These are phyloP conservation scores for Tillandsia fasciculata DNA, from an alignment of 176 grass and related monocot species.

Conservation along the genomic window DNA sequence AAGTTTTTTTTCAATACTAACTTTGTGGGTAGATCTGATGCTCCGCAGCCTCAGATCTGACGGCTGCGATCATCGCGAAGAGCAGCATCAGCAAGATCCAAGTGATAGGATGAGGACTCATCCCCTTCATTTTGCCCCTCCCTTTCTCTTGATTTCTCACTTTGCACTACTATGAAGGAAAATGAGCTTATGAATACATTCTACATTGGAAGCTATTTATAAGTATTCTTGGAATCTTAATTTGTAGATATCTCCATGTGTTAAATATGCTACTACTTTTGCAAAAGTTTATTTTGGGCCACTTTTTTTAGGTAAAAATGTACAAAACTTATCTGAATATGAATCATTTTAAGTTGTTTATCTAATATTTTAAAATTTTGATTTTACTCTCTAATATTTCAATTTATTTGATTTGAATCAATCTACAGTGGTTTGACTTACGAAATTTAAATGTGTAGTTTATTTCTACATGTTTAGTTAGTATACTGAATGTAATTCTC, in stretches of 20 bases:
- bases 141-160: neutral
- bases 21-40: constrained; percentile 6
- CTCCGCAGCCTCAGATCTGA: neutral
- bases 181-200: neutral
- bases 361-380: no score
- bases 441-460: no score
- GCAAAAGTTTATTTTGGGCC: neutral
- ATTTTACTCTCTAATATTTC: no score
- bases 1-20: neutral
- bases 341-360: no score
- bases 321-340: no score
- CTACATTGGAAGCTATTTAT: neutral
- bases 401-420: no score
- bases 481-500: no score
- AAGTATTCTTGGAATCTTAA: neutral
- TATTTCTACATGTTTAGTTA: no score
- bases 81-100: neutral
- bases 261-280: neutral
- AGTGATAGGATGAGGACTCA: neutral
- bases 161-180: neutral
- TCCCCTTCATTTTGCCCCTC: neutral
- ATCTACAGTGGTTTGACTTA: no score
- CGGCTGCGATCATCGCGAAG: neutral
- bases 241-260: neutral
- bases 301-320: no score